phyloP scores from a whole-genome alignment of 495 filamentous ascomycete species.

The Trypethelium eluteriae region DNA sequence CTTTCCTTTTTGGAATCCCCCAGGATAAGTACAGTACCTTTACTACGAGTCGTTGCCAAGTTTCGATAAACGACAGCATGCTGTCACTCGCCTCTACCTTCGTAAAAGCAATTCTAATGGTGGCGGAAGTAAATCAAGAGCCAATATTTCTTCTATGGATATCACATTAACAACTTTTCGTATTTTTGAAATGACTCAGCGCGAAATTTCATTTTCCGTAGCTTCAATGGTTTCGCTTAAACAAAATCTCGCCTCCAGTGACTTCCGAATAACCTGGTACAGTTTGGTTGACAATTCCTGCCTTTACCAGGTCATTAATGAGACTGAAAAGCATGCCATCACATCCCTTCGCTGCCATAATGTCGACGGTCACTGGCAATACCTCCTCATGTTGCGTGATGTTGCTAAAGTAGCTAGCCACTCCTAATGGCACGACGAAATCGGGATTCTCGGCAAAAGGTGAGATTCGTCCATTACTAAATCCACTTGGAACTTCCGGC shows the following conservation, averaged over 20 bases:
- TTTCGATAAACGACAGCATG: too few relatives aligned
- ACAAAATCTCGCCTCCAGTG: constrained; percentile 30
- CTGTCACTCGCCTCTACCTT: too few relatives aligned
- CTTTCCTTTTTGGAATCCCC: too few relatives aligned
- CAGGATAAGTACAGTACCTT: too few relatives aligned
- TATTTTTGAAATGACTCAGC: background rate
- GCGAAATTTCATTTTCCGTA: background rate
- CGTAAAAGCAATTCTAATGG: too few relatives aligned
- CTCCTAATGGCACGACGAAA: constrained; percentile 51
- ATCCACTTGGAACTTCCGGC: constrained; percentile 40
- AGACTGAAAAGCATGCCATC: constrained; percentile 53
- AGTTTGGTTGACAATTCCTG: constrained; percentile 45
- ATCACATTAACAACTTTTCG: background rate
- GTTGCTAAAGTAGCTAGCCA: constrained; percentile 45
- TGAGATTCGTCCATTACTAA: constrained; percentile 39
- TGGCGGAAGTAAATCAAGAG: too few relatives aligned
- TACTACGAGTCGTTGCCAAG: too few relatives aligned
- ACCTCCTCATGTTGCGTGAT: constrained; percentile 49
- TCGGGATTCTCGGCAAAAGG: constrained; percentile 48
- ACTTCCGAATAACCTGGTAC: constrained; percentile 37
- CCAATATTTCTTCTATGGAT: too few relatives aligned
- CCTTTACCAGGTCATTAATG: constrained; percentile 44
- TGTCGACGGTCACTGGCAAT: constrained; percentile 51
- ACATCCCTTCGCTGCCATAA: constrained; percentile 55
- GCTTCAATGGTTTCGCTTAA: constrained; percentile 14